These are phyloP conservation scores for Nephelium lappaceum DNA, from an alignment of 345 rosid genomes.

Conservation along the genomic window DNA sequence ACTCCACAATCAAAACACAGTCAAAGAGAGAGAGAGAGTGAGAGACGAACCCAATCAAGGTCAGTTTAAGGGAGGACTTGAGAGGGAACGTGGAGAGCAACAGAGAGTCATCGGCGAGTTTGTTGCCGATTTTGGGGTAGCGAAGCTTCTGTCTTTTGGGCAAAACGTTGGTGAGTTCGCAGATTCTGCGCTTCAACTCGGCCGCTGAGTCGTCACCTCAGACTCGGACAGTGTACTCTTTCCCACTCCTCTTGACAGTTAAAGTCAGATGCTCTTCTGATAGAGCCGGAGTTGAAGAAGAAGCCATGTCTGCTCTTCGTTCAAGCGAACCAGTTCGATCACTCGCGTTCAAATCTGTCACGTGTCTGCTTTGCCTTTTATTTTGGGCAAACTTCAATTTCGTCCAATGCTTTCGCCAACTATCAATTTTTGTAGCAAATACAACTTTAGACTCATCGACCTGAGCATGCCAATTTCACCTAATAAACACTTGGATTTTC, in stretches of 20 bases:
- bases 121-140: conserved; percentile 85
- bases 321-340: too few species aligned
- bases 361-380: too few species aligned
- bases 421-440: too few species aligned
- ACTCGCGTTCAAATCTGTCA: too few species aligned
- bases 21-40: background rate
- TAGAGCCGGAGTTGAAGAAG: conserved; percentile 22
- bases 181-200: conserved; percentile 90
- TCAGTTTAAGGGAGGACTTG: conserved; percentile 89
- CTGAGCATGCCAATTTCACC: too few species aligned
- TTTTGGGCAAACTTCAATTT: too few species aligned
- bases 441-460: too few species aligned
- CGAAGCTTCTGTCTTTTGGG: conserved; percentile 97
- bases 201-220: conserved; percentile 89
- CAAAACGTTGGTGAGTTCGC: conserved; percentile 75
- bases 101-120: conserved; percentile 74
- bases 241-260: conserved; percentile 86
- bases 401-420: too few species aligned
- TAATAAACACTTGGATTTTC: too few species aligned
- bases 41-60: conserved; percentile 77
- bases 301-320: too few species aligned
- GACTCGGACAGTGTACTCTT: conserved; percentile 82
- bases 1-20: background rate
- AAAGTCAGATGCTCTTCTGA: conserved; percentile 83
- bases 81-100: conserved; percentile 77